Conservation (phyloP, 495 filamentous ascomycete genomes). For the Penicillium soppii region DNA sequence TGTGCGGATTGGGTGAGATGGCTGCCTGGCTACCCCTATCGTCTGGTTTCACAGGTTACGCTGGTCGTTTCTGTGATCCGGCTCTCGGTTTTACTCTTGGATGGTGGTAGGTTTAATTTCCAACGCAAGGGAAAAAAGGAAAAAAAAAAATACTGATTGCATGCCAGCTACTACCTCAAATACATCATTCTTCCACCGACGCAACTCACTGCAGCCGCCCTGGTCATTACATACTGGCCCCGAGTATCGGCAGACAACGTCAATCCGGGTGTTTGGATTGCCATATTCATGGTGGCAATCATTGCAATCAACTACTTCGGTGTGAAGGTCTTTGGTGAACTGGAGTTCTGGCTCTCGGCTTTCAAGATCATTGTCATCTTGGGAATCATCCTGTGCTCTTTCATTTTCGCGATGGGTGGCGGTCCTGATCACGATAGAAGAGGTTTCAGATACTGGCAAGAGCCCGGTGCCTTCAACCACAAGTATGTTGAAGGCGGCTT, state of each 20-base stretch:
- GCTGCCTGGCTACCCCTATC: conserved; percentile 63
- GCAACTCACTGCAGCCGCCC: conserved; percentile 74
- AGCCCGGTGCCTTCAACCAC: conserved; percentile 60
- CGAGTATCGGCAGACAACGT: conserved; percentile 31
- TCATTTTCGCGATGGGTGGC: conserved; percentile 72
- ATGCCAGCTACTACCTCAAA: conserved; percentile 52
- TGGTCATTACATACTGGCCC: conserved; percentile 76
- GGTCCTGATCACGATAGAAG: conserved; percentile 67
- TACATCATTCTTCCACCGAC: conserved; percentile 78
- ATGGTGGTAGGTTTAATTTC: conserved; percentile 43
- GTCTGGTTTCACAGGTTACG: conserved; percentile 60
- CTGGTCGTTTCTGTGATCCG: conserved; percentile 64
- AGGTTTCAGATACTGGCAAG: conserved; percentile 78
- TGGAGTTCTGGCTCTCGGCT: conserved; percentile 78
- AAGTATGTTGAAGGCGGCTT: conserved; percentile 40
- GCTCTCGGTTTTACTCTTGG: conserved; percentile 69
- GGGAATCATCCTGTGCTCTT: conserved; percentile 63
- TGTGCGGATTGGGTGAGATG: conserved; percentile 69
- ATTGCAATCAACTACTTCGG: conserved; percentile 56
- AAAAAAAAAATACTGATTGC: too few relatives aligned
- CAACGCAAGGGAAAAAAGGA: not conserved
- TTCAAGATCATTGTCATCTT: conserved; percentile 75
- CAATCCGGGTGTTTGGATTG: conserved; percentile 54
- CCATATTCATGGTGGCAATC: conserved; percentile 53
- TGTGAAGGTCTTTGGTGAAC: conserved; percentile 73